Evolutionary conservation across 2,329 filamentous ascomycete species (phyloP).

Genomic region (Thyridium curvatum): DNA sequence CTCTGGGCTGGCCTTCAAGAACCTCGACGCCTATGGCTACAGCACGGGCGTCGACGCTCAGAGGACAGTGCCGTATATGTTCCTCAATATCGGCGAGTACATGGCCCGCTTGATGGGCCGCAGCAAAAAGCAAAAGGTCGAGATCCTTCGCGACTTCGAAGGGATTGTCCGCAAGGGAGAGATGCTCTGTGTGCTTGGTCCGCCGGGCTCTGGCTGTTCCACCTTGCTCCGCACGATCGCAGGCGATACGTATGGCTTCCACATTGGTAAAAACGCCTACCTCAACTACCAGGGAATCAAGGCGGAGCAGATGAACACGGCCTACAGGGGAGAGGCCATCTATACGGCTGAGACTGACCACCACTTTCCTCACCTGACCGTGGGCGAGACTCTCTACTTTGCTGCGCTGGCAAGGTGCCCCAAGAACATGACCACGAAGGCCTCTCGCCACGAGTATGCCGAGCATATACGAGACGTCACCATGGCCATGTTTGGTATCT

Average conservation of each 20-base stretch:
- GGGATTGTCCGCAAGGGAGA: conserved; percentile 49
- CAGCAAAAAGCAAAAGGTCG: too few species aligned
- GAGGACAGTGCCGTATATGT: too few species aligned
- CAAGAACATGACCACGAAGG: conserved; percentile 56
- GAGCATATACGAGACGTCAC: conserved; percentile 51
- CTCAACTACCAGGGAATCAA: conserved; percentile 53
- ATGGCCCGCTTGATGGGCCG: too few species aligned
- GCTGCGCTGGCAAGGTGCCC: conserved; percentile 60
- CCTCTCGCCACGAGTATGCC: conserved; percentile 42
- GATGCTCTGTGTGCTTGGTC: conserved; percentile 50
- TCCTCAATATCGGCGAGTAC: too few species aligned
- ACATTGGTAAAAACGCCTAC: too few species aligned
- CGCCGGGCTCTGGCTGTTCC: conserved; percentile 51
- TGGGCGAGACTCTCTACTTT: conserved; percentile 61
- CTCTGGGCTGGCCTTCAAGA: too few species aligned
- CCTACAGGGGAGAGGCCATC: conserved; percentile 25
- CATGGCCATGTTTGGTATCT: conserved; percentile 64
- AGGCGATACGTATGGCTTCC: conserved; percentile 35
- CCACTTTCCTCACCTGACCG: conserved; percentile 63
- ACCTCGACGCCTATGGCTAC: too few species aligned
- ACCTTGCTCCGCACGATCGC: conserved; percentile 53
- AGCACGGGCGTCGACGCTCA: too few species aligned
- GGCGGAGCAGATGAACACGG: conserved; percentile 34
- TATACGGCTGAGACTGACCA: conserved; percentile 65
- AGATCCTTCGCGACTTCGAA: conserved; percentile 43